Evolutionary conservation across 495 filamentous ascomycete species (phyloP).

Genomic region (Articulospora tetracladia): DNA sequence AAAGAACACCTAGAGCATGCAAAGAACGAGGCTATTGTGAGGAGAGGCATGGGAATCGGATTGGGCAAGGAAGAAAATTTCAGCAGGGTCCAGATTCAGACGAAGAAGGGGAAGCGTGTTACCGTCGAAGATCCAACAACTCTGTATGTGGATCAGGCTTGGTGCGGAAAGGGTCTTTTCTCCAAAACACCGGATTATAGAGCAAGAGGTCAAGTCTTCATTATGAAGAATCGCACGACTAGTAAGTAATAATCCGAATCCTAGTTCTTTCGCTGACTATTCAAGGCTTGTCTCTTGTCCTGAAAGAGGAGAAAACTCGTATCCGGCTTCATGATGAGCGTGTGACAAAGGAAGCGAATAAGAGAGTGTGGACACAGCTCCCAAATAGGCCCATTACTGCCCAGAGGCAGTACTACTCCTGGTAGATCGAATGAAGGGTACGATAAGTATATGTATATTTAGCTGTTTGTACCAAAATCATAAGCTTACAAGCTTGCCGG

Average conservation of each 20-base stretch:
- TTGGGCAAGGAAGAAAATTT: constrained; percentile 25
- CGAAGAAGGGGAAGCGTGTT: constrained; percentile 57
- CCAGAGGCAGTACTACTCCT: constrained; percentile 85
- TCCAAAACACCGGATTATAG: constrained; percentile 53
- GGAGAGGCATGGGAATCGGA: constrained; percentile 81
- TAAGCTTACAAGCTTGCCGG: not conserved
- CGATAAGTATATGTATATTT: constrained; percentile 4
- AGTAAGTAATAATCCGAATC: constrained; percentile 46
- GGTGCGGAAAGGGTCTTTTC: constrained; percentile 76
- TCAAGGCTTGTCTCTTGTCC: constrained; percentile 67
- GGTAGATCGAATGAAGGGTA: constrained; percentile 49
- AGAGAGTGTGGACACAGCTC: constrained; percentile 78
- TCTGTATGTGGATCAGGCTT: constrained; percentile 87
- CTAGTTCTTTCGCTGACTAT: constrained; percentile 12
- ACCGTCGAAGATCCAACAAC: constrained; percentile 62
- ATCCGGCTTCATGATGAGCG: constrained; percentile 74
- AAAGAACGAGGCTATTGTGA: constrained; percentile 70
- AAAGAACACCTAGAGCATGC: constrained; percentile 71
- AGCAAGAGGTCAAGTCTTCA: constrained; percentile 61
- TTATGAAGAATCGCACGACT: constrained; percentile 62
- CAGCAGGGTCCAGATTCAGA: constrained; percentile 37
- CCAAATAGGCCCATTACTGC: constrained; percentile 73
- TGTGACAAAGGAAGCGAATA: constrained; percentile 62
- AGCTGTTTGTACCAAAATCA: constrained; percentile 6
- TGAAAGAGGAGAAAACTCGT: constrained; percentile 91